These are phyloP conservation scores for Trifolium dubium DNA, from an alignment of 306 rosid species.

Conservation along the genomic window DNA sequence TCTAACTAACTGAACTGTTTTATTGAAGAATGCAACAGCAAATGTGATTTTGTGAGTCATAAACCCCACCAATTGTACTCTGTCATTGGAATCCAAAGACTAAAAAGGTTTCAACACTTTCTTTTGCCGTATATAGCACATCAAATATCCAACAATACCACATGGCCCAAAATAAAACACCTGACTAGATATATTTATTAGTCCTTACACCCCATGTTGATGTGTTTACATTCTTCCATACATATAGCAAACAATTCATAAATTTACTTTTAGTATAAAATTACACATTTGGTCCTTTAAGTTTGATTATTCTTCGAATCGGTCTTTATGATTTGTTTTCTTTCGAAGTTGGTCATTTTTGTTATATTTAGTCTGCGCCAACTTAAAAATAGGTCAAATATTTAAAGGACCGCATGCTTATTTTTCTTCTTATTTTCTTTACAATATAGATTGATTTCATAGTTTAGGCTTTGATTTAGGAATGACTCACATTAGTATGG, in stretches of 20 bases:
- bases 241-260: not conserved
- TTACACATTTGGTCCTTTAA: not conserved
- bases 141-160: constrained; percentile 5
- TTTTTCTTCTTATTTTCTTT: no score
- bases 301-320: not conserved
- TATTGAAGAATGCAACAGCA: constrained; percentile 48
- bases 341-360: no score
- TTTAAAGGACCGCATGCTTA: not conserved
- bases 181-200: constrained; percentile 5
- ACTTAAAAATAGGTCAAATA: no score
- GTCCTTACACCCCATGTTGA: constrained; percentile 14
- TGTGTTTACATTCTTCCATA: constrained; percentile 20
- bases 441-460: not conserved
- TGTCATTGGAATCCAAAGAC: constrained; percentile 55
- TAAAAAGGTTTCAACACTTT: constrained; percentile 31
- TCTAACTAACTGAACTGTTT: constrained; percentile 38
- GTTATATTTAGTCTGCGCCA: no score
- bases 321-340: no score
- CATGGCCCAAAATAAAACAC: constrained; percentile 14
- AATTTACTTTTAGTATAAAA: not conserved
- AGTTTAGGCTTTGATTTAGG: not conserved
- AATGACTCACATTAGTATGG: not conserved
- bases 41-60: constrained; percentile 39
- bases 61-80: constrained; percentile 49
- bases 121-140: constrained; percentile 13